These are phyloP conservation scores for Wakefieldia striispora DNA, from an alignment of 768 basidiomycete species.

Conservation along the genomic window DNA sequence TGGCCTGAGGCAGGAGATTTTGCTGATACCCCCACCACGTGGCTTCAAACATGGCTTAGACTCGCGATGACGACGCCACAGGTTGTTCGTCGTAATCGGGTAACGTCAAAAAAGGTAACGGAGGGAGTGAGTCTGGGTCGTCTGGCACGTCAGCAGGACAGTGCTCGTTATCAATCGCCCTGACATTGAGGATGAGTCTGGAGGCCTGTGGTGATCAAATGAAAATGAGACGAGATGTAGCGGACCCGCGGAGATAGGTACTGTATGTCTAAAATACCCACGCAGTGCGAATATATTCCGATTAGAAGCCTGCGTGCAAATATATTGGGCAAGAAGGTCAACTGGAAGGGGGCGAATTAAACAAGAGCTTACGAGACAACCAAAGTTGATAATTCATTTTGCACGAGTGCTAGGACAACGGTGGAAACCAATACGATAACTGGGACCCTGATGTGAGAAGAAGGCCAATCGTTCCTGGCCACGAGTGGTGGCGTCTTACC, in stretches of 20 bases:
- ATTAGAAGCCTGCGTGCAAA: slow-evolving; percentile 13
- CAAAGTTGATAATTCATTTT: slow-evolving; percentile 11
- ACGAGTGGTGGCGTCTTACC: slow-evolving; percentile 2
- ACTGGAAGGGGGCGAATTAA: not conserved
- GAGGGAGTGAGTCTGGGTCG: slow-evolving; percentile 2
- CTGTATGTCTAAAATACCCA: slow-evolving; percentile 5
- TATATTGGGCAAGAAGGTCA: not conserved
- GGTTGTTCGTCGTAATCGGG: slow-evolving; percentile 1
- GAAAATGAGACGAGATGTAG: not conserved
- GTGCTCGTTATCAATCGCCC: not conserved
- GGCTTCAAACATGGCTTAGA: not conserved
- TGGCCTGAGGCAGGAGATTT: too few species aligned
- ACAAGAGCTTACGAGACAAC: slow-evolving; percentile 12
- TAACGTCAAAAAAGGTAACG: not conserved
- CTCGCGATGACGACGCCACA: slow-evolving; percentile 10
- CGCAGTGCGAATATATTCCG: slow-evolving; percentile 20
- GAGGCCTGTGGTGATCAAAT: slow-evolving; percentile 9
- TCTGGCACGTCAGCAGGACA: slow-evolving; percentile 4
- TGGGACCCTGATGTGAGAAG: not conserved
- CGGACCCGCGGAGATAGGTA: not conserved
- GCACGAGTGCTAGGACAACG: slow-evolving; percentile 11
- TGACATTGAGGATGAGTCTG: slow-evolving; percentile 21
- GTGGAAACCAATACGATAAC: slow-evolving; percentile 17
- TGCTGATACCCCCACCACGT: too few species aligned
- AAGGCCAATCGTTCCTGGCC: not conserved